Conservation (phyloP, 129 eudicot species). For the Artemisia annua region DNA sequence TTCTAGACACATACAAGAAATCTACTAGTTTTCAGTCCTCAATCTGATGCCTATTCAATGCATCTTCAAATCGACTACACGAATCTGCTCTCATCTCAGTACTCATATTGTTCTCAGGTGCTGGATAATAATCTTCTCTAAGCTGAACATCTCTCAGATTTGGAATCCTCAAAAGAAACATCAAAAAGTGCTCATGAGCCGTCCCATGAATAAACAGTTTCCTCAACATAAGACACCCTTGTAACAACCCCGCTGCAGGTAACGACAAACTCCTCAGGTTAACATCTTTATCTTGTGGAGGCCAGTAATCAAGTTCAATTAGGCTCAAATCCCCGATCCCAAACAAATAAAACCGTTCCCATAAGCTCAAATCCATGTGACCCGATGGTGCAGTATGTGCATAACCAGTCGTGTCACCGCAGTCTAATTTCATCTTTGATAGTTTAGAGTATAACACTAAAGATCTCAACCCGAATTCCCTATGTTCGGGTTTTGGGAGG, state of each 20-base stretch:
- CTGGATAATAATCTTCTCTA: constrained; percentile 94
- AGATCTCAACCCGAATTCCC: constrained; percentile 61
- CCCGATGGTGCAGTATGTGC: constrained; percentile 96
- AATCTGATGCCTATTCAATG: constrained; percentile 63
- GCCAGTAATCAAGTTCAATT: constrained; percentile 87
- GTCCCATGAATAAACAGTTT: constrained; percentile 93
- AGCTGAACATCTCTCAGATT: constrained; percentile 82
- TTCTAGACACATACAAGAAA: background rate
- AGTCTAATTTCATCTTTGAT: constrained; percentile 79
- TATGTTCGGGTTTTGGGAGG: constrained; percentile 51
- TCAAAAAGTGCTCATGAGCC: constrained; percentile 83
- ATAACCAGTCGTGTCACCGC: constrained; percentile 81
- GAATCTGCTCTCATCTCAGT: constrained; percentile 97
- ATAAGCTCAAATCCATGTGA: constrained; percentile 86
- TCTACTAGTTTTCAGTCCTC: constrained; percentile 47
- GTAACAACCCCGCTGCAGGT: constrained; percentile 90
- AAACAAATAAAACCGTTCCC: constrained; percentile 86
- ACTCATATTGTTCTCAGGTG: constrained; percentile 97
- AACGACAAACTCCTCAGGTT: constrained; percentile 83
- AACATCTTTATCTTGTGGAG: constrained; percentile 93
- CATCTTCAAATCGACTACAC: constrained; percentile 83
- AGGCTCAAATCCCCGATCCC: constrained; percentile 59
- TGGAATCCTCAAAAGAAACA: constrained; percentile 52
- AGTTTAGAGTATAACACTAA: constrained; percentile 50
- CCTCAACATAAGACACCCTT: constrained; percentile 52